A percentile compares a stretch with the other conserved stretches of the same genome.
Evolutionary conservation across 345 rosid species (phyloP).

Genomic region (Schrenkiella parvula): DNA sequence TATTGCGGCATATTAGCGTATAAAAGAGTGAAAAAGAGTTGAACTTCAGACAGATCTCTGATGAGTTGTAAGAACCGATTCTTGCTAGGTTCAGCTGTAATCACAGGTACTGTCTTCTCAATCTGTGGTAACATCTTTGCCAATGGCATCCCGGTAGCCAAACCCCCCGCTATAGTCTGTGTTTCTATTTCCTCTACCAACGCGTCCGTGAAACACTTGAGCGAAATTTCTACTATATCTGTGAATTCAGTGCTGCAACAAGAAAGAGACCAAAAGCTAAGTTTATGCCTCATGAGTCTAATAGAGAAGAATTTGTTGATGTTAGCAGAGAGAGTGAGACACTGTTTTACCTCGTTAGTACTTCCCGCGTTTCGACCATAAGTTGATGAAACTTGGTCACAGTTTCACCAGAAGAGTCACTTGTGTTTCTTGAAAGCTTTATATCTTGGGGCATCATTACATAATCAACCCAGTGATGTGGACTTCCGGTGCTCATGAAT

Average conservation of each 20-base stretch:
- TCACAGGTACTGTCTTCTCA: constrained; percentile 41
- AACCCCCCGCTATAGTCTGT: constrained; percentile 26
- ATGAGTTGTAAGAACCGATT: constrained; percentile 54
- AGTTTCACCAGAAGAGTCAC: constrained; percentile 22
- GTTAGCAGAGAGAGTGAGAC: neutral
- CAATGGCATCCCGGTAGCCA: constrained; percentile 52
- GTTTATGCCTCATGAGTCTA: neutral
- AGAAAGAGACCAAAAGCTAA: neutral
- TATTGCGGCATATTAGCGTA: constrained; percentile 50
- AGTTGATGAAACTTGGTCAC: constrained; percentile 63
- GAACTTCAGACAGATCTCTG: constrained; percentile 53
- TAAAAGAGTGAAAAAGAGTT: constrained; percentile 75
- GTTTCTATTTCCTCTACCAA: constrained; percentile 52
- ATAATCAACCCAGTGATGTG: constrained; percentile 77
- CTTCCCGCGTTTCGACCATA: constrained; percentile 46
- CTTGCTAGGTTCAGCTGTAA: constrained; percentile 54
- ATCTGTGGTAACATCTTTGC: constrained; percentile 76
- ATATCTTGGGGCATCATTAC: constrained; percentile 72
- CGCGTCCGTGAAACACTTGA: constrained; percentile 47
- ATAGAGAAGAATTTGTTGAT: neutral
- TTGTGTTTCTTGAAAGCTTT: constrained; percentile 3
- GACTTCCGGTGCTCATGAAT: constrained; percentile 71
- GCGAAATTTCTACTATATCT: constrained; percentile 47
- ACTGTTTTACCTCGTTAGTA: constrained; percentile 63
- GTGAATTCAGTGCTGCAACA: constrained; percentile 69